Evolutionary conservation across 2,329 filamentous ascomycete genomes (phyloP).

Genomic region (Diplodia intermedia): DNA sequence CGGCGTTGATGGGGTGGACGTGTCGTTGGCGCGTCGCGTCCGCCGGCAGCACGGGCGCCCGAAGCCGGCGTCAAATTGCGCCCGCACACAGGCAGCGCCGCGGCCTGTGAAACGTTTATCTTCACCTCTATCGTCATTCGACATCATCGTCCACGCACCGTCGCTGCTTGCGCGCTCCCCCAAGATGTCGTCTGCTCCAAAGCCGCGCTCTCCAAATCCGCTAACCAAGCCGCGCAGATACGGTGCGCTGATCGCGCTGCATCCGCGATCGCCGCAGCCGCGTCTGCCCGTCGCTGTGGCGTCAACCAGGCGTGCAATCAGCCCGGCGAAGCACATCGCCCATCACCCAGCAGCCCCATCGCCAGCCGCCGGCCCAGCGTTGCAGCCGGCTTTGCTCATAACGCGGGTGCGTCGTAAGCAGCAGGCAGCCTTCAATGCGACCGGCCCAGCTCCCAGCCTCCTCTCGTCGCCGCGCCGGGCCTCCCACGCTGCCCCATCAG

Average conservation of each 20-base stretch:
- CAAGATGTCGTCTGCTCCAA: background rate
- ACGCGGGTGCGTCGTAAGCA: background rate
- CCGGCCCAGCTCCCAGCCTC: slow-evolving; percentile 15
- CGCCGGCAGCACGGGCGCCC: slow-evolving; percentile 1
- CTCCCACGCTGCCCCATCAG: background rate
- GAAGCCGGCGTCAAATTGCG: slow-evolving; percentile 4
- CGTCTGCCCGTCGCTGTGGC: background rate
- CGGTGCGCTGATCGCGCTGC: slow-evolving; percentile 9
- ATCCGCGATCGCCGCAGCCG: slow-evolving; percentile 20
- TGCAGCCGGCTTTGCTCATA: background rate
- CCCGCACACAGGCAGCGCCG: background rate
- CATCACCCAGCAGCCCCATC: background rate
- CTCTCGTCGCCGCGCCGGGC: background rate
- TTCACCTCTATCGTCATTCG: slow-evolving; percentile 23
- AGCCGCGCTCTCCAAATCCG: background rate
- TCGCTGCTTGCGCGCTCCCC: background rate
- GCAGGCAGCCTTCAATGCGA: background rate
- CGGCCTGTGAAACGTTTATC: slow-evolving; percentile 27
- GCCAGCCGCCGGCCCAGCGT: slow-evolving; percentile 4
- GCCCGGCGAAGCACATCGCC: background rate
- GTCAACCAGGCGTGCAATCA: background rate
- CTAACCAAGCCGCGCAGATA: background rate
- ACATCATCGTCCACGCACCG: background rate
- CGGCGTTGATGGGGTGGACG: background rate
- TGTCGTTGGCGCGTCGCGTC: slow-evolving; percentile 6